phyloP scores from a whole-genome alignment of 1,139 yeast genomes.

The Zygoascus sp. region DNA sequence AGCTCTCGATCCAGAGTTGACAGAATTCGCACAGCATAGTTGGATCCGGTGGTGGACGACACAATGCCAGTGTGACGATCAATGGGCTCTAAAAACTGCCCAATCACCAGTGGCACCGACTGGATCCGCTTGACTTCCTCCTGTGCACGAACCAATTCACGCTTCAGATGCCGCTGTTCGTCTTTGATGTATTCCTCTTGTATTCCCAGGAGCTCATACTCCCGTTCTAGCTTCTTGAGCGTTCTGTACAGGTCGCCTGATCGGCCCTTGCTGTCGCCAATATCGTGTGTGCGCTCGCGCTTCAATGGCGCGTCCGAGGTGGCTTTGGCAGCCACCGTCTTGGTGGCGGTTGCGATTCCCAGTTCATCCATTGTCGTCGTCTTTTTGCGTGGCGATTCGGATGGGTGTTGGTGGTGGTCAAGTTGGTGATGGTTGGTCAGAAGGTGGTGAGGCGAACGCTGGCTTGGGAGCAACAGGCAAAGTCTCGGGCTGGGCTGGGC shows the following conservation, averaged over 20 bases:
- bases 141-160: conserved; percentile 94
- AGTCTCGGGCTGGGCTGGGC: too few species aligned
- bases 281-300: neutral
- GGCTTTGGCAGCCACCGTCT: conserved; percentile 21
- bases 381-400: neutral
- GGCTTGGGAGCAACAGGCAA: too few species aligned
- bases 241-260: conserved; percentile 67
- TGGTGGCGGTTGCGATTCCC: conserved; percentile 42
- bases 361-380: conserved; percentile 50
- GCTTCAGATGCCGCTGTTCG: conserved; percentile 91
- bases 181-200: conserved; percentile 97
- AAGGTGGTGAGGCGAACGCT: too few species aligned
- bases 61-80: conserved; percentile 97
- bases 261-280: conserved; percentile 17
- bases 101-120: conserved; percentile 95
- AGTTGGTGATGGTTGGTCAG: neutral
- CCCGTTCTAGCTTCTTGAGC: conserved; percentile 83
- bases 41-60: conserved; percentile 95
- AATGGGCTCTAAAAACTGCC: conserved; percentile 95
- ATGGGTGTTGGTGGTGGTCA: neutral
- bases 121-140: conserved; percentile 97
- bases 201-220: conserved; percentile 70
- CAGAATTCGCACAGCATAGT: conserved; percentile 89
- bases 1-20: conserved; percentile 93
- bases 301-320: neutral